Evolutionary conservation across 305 asterid species (phyloP).

Genomic region (Salvia sclarea): DNA sequence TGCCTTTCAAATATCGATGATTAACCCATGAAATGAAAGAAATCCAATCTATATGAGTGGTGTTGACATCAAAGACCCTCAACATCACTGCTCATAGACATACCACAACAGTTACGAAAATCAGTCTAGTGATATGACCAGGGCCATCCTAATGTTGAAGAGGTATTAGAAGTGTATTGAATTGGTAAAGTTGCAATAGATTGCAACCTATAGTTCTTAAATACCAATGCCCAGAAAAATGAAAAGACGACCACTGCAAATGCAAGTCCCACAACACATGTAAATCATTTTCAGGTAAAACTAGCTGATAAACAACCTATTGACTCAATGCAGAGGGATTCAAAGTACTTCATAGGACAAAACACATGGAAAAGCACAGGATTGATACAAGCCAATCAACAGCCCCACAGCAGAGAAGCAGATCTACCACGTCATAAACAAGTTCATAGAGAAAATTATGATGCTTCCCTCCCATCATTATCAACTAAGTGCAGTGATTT

Average conservation of each 20-base stretch:
- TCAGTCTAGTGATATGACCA: neutral
- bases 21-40: conserved; percentile 14
- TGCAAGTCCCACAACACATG: too few relatives aligned
- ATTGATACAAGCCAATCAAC: neutral
- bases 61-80: neutral
- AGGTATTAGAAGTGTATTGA: neutral
- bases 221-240: neutral
- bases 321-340: too few relatives aligned
- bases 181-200: neutral
- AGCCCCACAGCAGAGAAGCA: neutral
- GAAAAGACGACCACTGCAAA: neutral
- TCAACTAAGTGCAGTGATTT: neutral
- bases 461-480: neutral
- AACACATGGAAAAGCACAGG: neutral
- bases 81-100: conserved; percentile 7
- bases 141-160: neutral
- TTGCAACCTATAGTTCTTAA: neutral
- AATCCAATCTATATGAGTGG: neutral
- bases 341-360: too few relatives aligned
- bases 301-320: too few relatives aligned
- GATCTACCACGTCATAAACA: neutral
- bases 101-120: neutral
- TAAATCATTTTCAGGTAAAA: too few relatives aligned
- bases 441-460: neutral
- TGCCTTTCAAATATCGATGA: conserved; percentile 13